A percentile compares a stretch with the other conserved stretches of the same genome.
These are phyloP conservation scores for Cylindrotheca closterium DNA, from an alignment of 108 stramenopile species.

Conservation along the genomic window DNA sequence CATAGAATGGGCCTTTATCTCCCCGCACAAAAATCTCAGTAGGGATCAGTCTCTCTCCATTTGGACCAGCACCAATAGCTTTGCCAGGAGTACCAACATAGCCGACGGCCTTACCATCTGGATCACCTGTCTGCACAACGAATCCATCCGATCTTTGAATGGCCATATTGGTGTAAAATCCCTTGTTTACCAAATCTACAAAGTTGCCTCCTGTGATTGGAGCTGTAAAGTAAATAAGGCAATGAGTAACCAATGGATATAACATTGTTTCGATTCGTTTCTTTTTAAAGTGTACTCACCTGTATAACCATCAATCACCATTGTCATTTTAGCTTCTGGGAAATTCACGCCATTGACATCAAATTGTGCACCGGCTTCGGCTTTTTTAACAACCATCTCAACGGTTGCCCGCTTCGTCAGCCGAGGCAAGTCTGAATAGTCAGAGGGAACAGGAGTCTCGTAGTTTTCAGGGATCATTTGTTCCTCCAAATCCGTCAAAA, in stretches of 20 bases:
- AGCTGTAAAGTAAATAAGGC: slow-evolving; percentile 33
- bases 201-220: slow-evolving; percentile 95
- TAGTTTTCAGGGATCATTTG: slow-evolving; percentile 89
- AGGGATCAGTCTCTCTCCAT: slow-evolving; percentile 90
- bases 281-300: no score
- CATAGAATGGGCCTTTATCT: slow-evolving; percentile 92
- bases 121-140: slow-evolving; percentile 96
- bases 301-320: slow-evolving; percentile 94
- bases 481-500: slow-evolving; percentile 80
- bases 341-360: slow-evolving; percentile 81
- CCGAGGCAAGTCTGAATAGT: slow-evolving; percentile 86
- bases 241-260: not conserved
- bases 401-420: slow-evolving; percentile 88
- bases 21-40: slow-evolving; percentile 88
- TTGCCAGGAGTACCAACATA: slow-evolving; percentile 84
- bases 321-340: slow-evolving; percentile 82
- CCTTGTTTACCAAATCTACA: slow-evolving; percentile 92
- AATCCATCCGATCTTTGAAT: slow-evolving; percentile 96
- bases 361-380: slow-evolving; percentile 65
- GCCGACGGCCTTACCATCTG: slow-evolving; percentile 88
- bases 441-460: slow-evolving; percentile 74
- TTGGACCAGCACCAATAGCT: slow-evolving; percentile 67
- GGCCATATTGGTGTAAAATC: slow-evolving; percentile 93
- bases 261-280: not conserved
- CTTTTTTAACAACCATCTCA: slow-evolving; percentile 88